Conservation (phyloP, 225 moss, liverwort and hornwort genomes). For the Marchantia paleacea region DNA sequence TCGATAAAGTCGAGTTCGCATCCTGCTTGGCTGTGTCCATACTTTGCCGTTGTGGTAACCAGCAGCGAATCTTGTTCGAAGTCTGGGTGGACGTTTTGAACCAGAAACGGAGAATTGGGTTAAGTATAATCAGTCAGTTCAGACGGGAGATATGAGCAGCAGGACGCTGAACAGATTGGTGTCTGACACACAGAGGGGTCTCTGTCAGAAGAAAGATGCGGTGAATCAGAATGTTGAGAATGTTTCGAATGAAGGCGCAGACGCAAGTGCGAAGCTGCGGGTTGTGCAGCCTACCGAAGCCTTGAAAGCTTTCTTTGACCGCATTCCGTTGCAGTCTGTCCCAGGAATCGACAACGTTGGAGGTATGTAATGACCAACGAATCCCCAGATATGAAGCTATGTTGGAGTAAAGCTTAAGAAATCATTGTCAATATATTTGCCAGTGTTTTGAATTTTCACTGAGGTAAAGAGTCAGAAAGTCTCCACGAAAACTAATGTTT, state of each 20-base stretch:
- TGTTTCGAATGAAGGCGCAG: conserved; percentile 7
- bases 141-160: conserved; percentile 2
- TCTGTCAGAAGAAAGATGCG: conserved; percentile 23
- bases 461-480: not conserved
- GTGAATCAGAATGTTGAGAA: conserved; percentile 23
- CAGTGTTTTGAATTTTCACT: not conserved
- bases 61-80: too few species aligned
- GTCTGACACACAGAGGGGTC: conserved; percentile 26
- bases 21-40: too few species aligned
- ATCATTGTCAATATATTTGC: not conserved
- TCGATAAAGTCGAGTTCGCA: too few species aligned
- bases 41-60: too few species aligned
- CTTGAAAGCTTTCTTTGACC: conserved; percentile 30
- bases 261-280: not conserved
- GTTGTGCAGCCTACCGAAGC: conserved; percentile 26
- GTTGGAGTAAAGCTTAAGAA: not conserved
- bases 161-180: conserved; percentile 14
- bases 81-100: too few species aligned
- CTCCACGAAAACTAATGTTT: not conserved
- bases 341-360: conserved; percentile 28
- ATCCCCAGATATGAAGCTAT: not conserved
- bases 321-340: conserved; percentile 22
- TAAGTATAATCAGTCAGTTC: too few species aligned
- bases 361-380: conserved; percentile 6
- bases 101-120: too few species aligned